Evolutionary conservation across 768 basidiomycete species (phyloP).

Genomic region (Xerocomus spinulosus): DNA sequence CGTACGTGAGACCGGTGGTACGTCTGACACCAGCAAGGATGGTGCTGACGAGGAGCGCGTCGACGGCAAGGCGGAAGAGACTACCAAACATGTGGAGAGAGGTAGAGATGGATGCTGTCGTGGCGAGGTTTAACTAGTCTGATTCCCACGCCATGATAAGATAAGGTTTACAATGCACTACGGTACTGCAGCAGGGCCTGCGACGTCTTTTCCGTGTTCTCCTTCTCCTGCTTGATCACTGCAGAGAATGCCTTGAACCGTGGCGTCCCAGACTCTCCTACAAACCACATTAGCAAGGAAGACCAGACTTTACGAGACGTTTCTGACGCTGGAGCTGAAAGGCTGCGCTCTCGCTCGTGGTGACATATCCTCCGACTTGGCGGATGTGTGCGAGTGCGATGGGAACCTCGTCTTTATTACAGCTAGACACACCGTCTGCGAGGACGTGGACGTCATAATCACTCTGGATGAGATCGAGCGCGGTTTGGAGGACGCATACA

Average conservation of each 20-base stretch:
- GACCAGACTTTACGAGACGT: conserved; percentile 7
- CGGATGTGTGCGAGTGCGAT: conserved; percentile 67
- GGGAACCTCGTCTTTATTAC: conserved; percentile 74
- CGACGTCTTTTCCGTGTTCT: conserved; percentile 43
- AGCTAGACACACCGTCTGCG: conserved; percentile 82
- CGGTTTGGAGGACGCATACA: conserved; percentile 84
- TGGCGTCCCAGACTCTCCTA: conserved; percentile 57
- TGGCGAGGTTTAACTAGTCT: not conserved
- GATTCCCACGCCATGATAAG: conserved; percentile 17
- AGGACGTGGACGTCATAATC: conserved; percentile 61
- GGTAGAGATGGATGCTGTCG: not conserved
- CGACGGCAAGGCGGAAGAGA: conserved; percentile 64
- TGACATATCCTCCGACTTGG: conserved; percentile 68
- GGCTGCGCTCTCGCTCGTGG: conserved; percentile 75
- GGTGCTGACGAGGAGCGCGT: conserved; percentile 74
- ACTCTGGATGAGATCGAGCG: conserved; percentile 56
- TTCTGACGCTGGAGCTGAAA: conserved; percentile 70
- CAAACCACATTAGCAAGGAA: conserved; percentile 11
- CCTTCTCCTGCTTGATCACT: conserved; percentile 76
- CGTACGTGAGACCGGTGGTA: conserved; percentile 82
- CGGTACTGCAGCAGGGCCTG: conserved; percentile 30
- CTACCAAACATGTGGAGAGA: conserved; percentile 25
- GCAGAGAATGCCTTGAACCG: conserved; percentile 69
- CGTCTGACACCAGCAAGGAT: conserved; percentile 83
- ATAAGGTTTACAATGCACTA: conserved; percentile 13